Conservation (phyloP, 1,284 basidiomycete genomes). For the Mycosarcoma maydis region DNA sequence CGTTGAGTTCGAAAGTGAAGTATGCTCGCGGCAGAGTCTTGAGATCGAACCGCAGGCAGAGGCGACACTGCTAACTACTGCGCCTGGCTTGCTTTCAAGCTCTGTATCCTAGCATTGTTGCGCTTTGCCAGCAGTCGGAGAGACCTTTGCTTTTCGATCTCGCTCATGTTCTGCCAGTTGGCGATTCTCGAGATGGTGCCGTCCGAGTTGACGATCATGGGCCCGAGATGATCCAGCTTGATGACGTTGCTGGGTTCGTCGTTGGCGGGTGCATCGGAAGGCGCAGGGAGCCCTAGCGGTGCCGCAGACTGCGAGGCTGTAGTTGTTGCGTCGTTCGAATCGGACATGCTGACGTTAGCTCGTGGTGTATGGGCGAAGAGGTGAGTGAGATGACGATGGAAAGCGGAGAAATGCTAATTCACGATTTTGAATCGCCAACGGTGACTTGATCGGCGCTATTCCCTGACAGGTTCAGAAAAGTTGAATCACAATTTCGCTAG, state of each 20-base stretch:
- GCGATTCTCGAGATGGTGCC: constrained; percentile 60
- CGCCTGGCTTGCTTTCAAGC: constrained; percentile 7
- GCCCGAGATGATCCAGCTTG: constrained; percentile 58
- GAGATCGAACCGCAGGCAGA: no score
- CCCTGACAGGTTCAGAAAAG: background rate
- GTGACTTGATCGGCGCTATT: constrained; percentile 7
- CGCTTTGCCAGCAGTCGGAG: constrained; percentile 51
- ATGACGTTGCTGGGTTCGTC: constrained; percentile 33
- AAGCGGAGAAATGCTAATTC: background rate
- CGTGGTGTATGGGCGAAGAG: background rate
- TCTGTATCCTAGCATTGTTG: constrained; percentile 52
- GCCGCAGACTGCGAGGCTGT: background rate
- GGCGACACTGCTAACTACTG: background rate
- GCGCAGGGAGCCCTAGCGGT: constrained; percentile 40
- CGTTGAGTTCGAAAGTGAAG: background rate
- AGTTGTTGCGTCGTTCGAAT: constrained; percentile 2
- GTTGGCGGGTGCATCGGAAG: constrained; percentile 15
- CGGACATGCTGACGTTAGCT: constrained; percentile 10
- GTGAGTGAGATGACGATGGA: background rate
- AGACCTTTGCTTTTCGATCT: constrained; percentile 50
- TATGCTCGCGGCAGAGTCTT: no score
- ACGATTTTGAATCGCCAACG: constrained; percentile 5
- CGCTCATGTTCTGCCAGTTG: constrained; percentile 53
- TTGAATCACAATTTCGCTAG: constrained; percentile 4
- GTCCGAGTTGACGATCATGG: constrained; percentile 57